These are phyloP conservation scores for Larix sibirica DNA, from an alignment of 83 land plant genomes.

Conservation along the genomic window DNA sequence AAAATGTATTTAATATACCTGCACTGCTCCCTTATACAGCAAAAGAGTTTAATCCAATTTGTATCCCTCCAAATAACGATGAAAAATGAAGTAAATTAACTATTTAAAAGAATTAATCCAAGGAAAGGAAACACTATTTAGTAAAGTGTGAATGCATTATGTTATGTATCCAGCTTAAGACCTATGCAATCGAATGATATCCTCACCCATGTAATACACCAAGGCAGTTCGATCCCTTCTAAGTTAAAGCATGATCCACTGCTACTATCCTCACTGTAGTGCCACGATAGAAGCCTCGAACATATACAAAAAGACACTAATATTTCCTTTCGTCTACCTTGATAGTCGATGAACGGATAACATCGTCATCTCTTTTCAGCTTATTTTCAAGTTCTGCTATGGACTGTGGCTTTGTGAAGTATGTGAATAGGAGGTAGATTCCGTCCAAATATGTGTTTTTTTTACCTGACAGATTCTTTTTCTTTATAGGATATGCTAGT, in stretches of 20 bases:
- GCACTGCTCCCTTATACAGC: no score
- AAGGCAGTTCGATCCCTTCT: not conserved
- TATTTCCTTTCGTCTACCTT: constrained; percentile 62
- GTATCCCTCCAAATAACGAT: no score
- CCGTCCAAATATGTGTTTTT: constrained; percentile 89
- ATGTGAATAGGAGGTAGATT: constrained; percentile 88
- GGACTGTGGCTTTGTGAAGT: constrained; percentile 85
- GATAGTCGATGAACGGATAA: constrained; percentile 83
- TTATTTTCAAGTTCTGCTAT: constrained; percentile 54
- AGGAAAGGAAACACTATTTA: no score
- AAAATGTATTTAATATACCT: no score
- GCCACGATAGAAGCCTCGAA: not conserved
- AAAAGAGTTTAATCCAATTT: no score
- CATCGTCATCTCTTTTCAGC: constrained; percentile 79
- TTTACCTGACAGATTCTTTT: constrained; percentile 81
- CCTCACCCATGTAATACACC: not conserved
- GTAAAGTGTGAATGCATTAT: not conserved
- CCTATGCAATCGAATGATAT: not conserved
- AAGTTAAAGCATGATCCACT: not conserved
- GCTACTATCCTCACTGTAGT: not conserved
- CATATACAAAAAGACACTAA: constrained; percentile 1
- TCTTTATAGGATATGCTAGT: constrained; percentile 84
- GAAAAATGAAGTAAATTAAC: not conserved
- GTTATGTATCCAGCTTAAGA: not conserved
- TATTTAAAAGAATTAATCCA: not conserved